Conservation (phyloP, 805 yeast genomes). For the Blastobotrys peoriensis region DNA sequence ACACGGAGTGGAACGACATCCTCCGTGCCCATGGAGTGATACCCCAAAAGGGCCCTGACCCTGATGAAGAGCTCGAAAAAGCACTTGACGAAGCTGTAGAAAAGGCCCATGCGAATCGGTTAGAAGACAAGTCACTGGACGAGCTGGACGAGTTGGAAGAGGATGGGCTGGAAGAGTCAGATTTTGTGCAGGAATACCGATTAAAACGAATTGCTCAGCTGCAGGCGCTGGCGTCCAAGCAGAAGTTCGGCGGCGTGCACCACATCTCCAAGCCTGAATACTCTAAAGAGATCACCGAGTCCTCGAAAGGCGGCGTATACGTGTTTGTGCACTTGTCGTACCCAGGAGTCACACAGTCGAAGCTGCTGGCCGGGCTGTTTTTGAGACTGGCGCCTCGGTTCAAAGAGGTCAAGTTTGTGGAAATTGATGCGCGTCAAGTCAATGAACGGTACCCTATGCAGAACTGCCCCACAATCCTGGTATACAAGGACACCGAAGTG, state of each 20-base stretch:
- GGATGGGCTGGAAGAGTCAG: slow-evolving; percentile 82
- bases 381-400: slow-evolving; percentile 56
- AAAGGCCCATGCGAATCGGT: slow-evolving; percentile 73
- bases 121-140: slow-evolving; percentile 68
- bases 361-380: slow-evolving; percentile 59
- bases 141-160: slow-evolving; percentile 86
- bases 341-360: slow-evolving; percentile 57
- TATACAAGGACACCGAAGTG: slow-evolving; percentile 75
- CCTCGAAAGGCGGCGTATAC: slow-evolving; percentile 49
- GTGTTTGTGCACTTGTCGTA: slow-evolving; percentile 77
- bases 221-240: slow-evolving; percentile 47
- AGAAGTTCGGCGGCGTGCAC: slow-evolving; percentile 66
- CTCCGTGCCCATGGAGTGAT: slow-evolving; percentile 83
- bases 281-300: slow-evolving; percentile 75
- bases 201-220: slow-evolving; percentile 73
- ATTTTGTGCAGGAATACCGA: slow-evolving; percentile 68
- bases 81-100: slow-evolving; percentile 78
- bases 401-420: slow-evolving; percentile 82
- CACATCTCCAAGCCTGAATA: slow-evolving; percentile 87
- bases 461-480: slow-evolving; percentile 85
- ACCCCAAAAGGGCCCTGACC: slow-evolving; percentile 87
- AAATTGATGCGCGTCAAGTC: slow-evolving; percentile 85
- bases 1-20: slow-evolving; percentile 98
- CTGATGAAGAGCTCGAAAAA: slow-evolving; percentile 79
- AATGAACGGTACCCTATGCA: slow-evolving; percentile 86